phyloP scores from a whole-genome alignment of 2,329 filamentous ascomycete species.

The Botrytis porri region DNA sequence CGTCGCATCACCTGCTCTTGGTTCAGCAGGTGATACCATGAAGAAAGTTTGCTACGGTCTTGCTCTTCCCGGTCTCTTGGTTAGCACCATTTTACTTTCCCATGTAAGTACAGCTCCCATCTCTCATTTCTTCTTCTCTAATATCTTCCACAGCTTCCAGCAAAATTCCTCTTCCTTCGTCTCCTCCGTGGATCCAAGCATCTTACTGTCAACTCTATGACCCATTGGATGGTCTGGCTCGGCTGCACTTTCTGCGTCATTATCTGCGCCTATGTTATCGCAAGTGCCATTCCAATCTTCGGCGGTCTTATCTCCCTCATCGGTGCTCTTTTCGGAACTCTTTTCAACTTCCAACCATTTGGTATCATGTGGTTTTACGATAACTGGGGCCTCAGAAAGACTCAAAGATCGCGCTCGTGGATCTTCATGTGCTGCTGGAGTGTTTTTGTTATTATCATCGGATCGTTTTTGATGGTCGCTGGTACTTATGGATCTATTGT shows the following conservation, averaged over 20 bases:
- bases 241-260: constrained; percentile 44
- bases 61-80: constrained; percentile 52
- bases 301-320: constrained; percentile 38
- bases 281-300: constrained; percentile 54
- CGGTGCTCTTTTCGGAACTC: constrained; percentile 12
- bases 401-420: not conserved
- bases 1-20: constrained; percentile 60
- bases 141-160: constrained; percentile 28
- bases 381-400: not conserved
- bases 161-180: constrained; percentile 56
- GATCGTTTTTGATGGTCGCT: constrained; percentile 10
- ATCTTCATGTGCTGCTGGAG: constrained; percentile 15
- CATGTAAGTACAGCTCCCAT: constrained; percentile 41
- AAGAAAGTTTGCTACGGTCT: constrained; percentile 63
- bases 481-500: constrained; percentile 15
- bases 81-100: constrained; percentile 43
- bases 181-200: constrained; percentile 50
- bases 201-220: constrained; percentile 49
- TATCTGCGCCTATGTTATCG: constrained; percentile 48
- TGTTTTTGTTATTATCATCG: constrained; percentile 3
- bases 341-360: constrained; percentile 13
- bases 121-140: not conserved
- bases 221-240: constrained; percentile 53
- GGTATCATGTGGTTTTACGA: constrained; percentile 17
- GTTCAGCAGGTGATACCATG: constrained; percentile 55